Conservation (phyloP, 768 basidiomycete species). For the Nidularia sp. region DNA sequence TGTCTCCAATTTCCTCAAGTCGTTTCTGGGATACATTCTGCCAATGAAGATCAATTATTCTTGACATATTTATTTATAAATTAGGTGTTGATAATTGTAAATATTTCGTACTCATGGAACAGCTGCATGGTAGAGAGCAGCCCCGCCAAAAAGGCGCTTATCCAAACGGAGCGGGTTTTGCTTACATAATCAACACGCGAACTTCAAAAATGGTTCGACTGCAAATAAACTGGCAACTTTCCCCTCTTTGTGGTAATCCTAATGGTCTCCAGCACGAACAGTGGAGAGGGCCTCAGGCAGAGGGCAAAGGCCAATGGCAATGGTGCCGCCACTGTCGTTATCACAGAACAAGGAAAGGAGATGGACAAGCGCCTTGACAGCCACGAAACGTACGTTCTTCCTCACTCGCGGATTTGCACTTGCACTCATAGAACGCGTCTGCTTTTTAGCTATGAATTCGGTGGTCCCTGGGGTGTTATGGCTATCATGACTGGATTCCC, state of each 20-base stretch:
- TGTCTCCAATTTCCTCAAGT: too few relatives aligned
- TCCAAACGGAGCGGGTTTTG: neutral
- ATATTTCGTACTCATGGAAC: too few relatives aligned
- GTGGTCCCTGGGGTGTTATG: constrained; percentile 86
- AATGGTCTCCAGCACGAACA: too few relatives aligned
- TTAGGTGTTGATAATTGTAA: too few relatives aligned
- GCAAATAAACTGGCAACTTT: too few relatives aligned
- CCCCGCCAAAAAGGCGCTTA: neutral
- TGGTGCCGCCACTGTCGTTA: constrained; percentile 23
- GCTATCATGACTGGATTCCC: constrained; percentile 97
- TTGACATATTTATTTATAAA: too few relatives aligned
- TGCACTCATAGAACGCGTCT: constrained; percentile 4
- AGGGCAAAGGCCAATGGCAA: constrained; percentile 9
- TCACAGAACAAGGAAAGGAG: constrained; percentile 71
- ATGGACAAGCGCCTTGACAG: constrained; percentile 70
- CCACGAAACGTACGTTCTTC: constrained; percentile 48
- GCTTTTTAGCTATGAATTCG: constrained; percentile 82
- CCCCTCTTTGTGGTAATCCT: too few relatives aligned
- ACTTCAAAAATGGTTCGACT: neutral
- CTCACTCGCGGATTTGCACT: neutral
- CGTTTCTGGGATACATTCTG: too few relatives aligned
- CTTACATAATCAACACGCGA: neutral
- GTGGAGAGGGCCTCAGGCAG: too few relatives aligned
- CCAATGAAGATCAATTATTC: too few relatives aligned
- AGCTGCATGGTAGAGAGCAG: too few relatives aligned